phyloP scores from a whole-genome alignment of 192 early-diverging fungal species.

The Podila verticillata region DNA sequence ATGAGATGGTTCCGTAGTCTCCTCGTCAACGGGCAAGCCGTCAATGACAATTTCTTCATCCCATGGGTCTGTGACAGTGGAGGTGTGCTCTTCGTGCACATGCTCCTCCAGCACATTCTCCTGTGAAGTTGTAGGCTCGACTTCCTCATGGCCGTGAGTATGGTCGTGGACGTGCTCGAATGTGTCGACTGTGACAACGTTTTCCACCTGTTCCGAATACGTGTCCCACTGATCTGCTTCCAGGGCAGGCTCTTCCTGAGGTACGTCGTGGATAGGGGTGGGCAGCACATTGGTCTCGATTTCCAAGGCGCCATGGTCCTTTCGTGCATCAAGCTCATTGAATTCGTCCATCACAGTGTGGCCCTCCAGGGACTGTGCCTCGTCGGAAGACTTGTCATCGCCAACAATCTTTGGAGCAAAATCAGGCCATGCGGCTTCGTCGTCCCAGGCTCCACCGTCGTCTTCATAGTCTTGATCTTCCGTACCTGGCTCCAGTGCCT shows the following conservation, averaged over 20 bases:
- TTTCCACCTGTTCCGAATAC: no score
- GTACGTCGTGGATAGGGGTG: no score
- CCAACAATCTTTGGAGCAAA: not conserved
- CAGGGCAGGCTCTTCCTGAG: not conserved
- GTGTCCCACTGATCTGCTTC: slow-evolving; percentile 8
- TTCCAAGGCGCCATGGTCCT: not conserved
- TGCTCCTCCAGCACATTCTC: not conserved
- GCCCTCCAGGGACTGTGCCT: no score
- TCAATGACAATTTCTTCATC: not conserved
- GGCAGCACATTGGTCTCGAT: not conserved
- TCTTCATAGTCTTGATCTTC: not conserved
- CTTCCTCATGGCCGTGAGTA: no score
- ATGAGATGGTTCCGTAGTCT: no score
- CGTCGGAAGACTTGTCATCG: no score
- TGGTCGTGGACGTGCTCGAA: no score
- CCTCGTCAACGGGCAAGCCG: no score
- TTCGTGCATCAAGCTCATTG: no score
- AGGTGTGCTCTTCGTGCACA: no score
- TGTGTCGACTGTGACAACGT: no score
- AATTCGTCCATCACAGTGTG: no score
- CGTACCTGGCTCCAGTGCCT: not conserved
- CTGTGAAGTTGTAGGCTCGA: not conserved
- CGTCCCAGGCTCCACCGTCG: not conserved
- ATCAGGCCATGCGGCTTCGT: not conserved
- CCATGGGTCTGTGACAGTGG: not conserved